These are phyloP conservation scores for Cryptosporidium andersoni DNA, from an alignment of 169 alveolate genomes.

Conservation along the genomic window DNA sequence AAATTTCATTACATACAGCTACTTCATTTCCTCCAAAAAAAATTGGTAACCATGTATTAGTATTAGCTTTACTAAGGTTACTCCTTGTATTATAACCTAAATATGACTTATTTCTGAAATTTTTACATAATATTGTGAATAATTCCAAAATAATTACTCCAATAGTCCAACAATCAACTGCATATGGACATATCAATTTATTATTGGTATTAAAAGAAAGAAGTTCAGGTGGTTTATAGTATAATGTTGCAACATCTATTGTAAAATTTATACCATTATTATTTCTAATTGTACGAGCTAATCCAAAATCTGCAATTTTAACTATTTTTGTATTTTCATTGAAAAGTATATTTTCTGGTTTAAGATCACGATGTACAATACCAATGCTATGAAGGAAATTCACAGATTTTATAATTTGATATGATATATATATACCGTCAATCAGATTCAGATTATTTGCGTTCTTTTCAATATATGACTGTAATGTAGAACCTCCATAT, in stretches of 20 bases:
- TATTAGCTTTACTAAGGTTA: neutral
- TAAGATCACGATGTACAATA: constrained; percentile 65
- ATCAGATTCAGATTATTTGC: neutral
- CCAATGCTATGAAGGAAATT: constrained; percentile 55
- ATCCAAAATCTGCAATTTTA: constrained; percentile 67
- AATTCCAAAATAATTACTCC: constrained; percentile 52
- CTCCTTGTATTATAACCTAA: constrained; percentile 21
- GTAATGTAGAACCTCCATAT: constrained; percentile 61
- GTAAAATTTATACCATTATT: constrained; percentile 46
- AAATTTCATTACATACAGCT: constrained; percentile 29
- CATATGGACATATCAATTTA: constrained; percentile 20
- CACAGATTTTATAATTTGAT: constrained; percentile 43
- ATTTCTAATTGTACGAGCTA: constrained; percentile 60
- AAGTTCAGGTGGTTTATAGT: constrained; percentile 62
- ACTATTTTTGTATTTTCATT: constrained; percentile 5
- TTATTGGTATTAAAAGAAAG: constrained; percentile 6
- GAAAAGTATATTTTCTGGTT: constrained; percentile 66
- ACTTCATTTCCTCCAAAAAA: constrained; percentile 66
- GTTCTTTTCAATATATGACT: constrained; percentile 46
- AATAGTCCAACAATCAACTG: constrained; percentile 63
- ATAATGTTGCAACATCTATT: constrained; percentile 51
- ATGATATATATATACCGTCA: constrained; percentile 36
- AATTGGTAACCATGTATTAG: constrained; percentile 32
- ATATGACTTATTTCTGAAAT: neutral
- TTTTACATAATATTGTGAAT: constrained; percentile 13